phyloP scores from a whole-genome alignment of 2,329 filamentous ascomycete species.

The Sporothrix schenckii region DNA sequence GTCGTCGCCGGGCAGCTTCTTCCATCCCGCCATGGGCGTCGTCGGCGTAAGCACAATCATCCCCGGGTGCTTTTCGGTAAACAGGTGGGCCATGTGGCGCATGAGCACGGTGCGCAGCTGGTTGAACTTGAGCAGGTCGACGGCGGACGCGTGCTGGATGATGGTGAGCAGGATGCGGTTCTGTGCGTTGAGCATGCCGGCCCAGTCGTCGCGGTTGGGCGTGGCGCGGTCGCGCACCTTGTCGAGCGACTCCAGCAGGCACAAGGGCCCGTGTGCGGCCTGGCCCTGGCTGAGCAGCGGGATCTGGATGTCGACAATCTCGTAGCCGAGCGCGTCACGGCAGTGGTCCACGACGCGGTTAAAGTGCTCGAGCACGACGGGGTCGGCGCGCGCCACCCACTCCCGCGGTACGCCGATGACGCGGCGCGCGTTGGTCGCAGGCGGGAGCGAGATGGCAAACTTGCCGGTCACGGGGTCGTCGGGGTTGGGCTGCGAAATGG shows the following conservation, averaged over 20 bases:
- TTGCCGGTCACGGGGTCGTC: conserved; percentile 60
- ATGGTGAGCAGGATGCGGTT: conserved; percentile 72
- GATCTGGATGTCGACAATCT: conserved; percentile 62
- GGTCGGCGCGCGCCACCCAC: conserved; percentile 72
- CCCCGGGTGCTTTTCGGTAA: conserved; percentile 69
- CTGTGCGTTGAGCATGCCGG: conserved; percentile 62
- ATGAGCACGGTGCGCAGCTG: conserved; percentile 76
- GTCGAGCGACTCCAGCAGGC: conserved; percentile 70
- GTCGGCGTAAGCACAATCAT: conserved; percentile 80
- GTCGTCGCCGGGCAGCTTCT: conserved; percentile 59
- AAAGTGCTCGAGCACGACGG: conserved; percentile 64
- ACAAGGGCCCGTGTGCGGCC: conserved; percentile 74
- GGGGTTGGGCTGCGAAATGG: conserved; percentile 74
- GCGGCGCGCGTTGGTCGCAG: conserved; percentile 41
- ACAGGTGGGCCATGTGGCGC: conserved; percentile 74
- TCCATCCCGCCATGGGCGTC: conserved; percentile 74
- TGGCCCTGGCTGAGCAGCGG: conserved; percentile 72
- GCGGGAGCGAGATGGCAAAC: conserved; percentile 62
- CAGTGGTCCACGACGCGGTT: conserved; percentile 64
- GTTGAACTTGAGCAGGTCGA: conserved; percentile 73
- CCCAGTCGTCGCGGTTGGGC: conserved; percentile 52
- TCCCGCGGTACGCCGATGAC: conserved; percentile 69
- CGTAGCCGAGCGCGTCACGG: conserved; percentile 52
- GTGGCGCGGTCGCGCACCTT: conserved; percentile 48
- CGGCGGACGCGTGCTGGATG: conserved; percentile 64